These are phyloP conservation scores for Populus nigra DNA, from an alignment of 345 rosid species.

Conservation along the genomic window DNA sequence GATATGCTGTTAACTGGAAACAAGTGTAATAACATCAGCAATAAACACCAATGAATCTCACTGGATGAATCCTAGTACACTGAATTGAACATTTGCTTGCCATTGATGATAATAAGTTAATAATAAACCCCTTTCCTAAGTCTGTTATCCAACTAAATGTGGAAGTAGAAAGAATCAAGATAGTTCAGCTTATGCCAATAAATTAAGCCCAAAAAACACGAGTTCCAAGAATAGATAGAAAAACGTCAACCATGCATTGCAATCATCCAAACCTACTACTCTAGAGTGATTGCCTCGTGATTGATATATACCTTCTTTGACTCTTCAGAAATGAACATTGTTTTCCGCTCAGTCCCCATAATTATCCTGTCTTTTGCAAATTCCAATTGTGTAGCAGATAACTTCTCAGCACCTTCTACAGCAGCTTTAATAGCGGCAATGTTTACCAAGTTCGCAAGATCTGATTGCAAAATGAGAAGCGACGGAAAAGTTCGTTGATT, in stretches of 20 bases:
- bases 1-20: slow-evolving; percentile 91
- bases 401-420: slow-evolving; percentile 86
- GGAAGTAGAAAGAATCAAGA: not conserved
- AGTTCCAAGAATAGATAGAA: not conserved
- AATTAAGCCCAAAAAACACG: not conserved
- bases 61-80: not conserved
- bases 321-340: slow-evolving; percentile 93
- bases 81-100: not conserved
- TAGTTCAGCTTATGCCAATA: slow-evolving; percentile 2
- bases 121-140: not conserved
- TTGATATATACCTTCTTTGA: slow-evolving; percentile 74
- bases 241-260: not conserved
- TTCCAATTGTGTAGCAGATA: slow-evolving; percentile 72
- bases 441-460: slow-evolving; percentile 94
- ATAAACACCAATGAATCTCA: slow-evolving; percentile 2
- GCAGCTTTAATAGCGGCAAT: slow-evolving; percentile 99
- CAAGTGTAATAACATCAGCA: slow-evolving; percentile 4
- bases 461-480: slow-evolving; percentile 35
- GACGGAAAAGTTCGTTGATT: slow-evolving; percentile 1
- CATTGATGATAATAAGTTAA: not conserved
- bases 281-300: not conserved
- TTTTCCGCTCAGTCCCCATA: slow-evolving; percentile 97
- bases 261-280: not conserved
- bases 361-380: slow-evolving; percentile 90
- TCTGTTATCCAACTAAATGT: not conserved